A percentile compares a stretch with the other conserved stretches of the same genome.
Evolutionary conservation across 2,329 filamentous ascomycete species (phyloP).

Genomic region (Xylariaceae sp.): DNA sequence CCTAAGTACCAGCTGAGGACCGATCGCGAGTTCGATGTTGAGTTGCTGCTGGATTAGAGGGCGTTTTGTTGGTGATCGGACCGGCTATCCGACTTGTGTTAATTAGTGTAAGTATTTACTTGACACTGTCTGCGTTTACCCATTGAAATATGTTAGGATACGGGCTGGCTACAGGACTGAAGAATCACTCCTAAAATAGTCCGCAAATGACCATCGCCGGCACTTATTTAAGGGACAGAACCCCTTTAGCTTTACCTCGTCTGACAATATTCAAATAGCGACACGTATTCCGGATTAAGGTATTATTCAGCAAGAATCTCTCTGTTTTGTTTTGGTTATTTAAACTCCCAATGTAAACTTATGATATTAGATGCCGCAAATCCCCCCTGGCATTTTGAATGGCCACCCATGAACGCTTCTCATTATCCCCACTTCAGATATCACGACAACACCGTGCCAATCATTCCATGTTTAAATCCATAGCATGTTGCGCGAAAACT

Average conservation of each 20-base stretch:
- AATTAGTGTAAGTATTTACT: not conserved
- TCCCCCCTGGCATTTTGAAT: not conserved
- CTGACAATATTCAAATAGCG: too few relatives aligned
- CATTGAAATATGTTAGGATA: too few relatives aligned
- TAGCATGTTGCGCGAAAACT: not conserved
- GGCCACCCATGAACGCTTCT: not conserved
- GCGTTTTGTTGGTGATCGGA: constrained; percentile 42
- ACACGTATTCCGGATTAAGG: too few relatives aligned
- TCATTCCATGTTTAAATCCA: constrained; percentile 3
- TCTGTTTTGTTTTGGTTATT: too few relatives aligned
- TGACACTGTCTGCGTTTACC: not conserved
- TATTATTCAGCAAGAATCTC: too few relatives aligned
- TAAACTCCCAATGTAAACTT: too few relatives aligned
- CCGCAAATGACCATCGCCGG: too few relatives aligned
- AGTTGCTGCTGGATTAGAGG: constrained; percentile 47
- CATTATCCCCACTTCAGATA: not conserved
- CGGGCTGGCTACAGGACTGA: too few relatives aligned
- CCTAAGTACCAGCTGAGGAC: constrained; percentile 49
- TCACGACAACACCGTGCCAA: not conserved
- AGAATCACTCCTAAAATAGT: too few relatives aligned
- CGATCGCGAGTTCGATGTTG: constrained; percentile 46
- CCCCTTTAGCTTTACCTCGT: too few relatives aligned
- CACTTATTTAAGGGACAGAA: too few relatives aligned
- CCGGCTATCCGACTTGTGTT: too few relatives aligned
- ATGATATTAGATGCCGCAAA: not conserved